Evolutionary conservation across 208 protist genomes (phyloP).

Genomic region (Blastocrithidia nonstop): DNA sequence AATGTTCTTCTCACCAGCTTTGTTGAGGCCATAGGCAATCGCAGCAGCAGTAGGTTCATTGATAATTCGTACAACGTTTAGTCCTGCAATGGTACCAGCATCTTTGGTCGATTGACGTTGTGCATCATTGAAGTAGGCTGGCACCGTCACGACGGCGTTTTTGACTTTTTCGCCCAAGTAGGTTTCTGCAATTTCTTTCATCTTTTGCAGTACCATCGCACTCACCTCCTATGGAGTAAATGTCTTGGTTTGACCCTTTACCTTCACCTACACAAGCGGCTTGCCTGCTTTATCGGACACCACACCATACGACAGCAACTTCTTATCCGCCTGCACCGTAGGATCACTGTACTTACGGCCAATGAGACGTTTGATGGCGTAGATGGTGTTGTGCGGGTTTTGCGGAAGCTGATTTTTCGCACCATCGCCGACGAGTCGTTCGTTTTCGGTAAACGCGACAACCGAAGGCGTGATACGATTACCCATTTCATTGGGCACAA

Average conservation of each 20-base stretch:
- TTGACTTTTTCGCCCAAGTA: conserved; percentile 90
- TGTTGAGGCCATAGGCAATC: conserved; percentile 98
- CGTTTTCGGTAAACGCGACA: conserved; percentile 92
- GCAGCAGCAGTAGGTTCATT: conserved; percentile 99
- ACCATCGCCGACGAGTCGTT: conserved; percentile 78
- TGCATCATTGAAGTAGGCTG: conserved; percentile 99
- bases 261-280: conserved; percentile 62
- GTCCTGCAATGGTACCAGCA: conserved; percentile 93
- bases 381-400: conserved; percentile 88
- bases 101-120: conserved; percentile 99
- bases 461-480: conserved; percentile 91
- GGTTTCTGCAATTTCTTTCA: conserved; percentile 87
- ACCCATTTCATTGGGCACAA: conserved; percentile 88
- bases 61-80: conserved; percentile 98
- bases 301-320: conserved; percentile 79
- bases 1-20: conserved; percentile 84
- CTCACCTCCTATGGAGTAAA: conserved; percentile 83
- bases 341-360: conserved; percentile 86
- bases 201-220: conserved; percentile 85
- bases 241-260: conserved; percentile 44
- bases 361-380: conserved; percentile 87
- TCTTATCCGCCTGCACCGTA: conserved; percentile 91
- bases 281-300: conserved; percentile 65
- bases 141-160: conserved; percentile 96
- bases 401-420: conserved; percentile 84